Evolutionary conservation across 2,329 filamentous ascomycete genomes (phyloP).

Genomic region (Cladorrhinum sp.): DNA sequence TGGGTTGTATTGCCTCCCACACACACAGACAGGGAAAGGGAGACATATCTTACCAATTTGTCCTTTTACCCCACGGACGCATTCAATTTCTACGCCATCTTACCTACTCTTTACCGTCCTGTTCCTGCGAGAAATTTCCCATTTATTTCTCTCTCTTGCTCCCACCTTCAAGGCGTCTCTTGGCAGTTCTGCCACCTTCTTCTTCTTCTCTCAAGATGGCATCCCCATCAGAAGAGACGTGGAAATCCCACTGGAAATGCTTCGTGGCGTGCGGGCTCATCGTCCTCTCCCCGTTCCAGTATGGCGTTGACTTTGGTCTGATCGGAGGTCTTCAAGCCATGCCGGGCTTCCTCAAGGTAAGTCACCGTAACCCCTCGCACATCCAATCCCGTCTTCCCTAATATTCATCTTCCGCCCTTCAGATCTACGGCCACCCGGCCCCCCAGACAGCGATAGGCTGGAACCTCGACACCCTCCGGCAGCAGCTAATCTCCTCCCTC

Average conservation of each 20-base stretch:
- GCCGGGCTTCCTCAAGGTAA: conserved; percentile 43
- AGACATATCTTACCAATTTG: background rate
- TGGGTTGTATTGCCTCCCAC: background rate
- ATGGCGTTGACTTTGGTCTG: conserved; percentile 48
- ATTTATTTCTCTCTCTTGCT: background rate
- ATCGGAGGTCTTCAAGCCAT: conserved; percentile 49
- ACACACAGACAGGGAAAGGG: background rate
- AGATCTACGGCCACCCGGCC: conserved; percentile 39
- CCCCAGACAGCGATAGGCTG: conserved; percentile 39
- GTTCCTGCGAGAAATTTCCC: background rate
- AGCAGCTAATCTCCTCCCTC: conserved; percentile 48
- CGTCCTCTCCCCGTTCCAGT: conserved; percentile 46
- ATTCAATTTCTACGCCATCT: background rate
- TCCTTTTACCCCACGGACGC: background rate
- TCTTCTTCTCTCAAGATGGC: conserved; percentile 5
- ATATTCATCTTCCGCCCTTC: too few relatives aligned
- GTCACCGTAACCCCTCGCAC: too few relatives aligned
- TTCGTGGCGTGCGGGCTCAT: conserved; percentile 45
- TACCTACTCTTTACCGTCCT: background rate
- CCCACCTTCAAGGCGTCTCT: background rate
- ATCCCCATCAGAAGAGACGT: conserved; percentile 19
- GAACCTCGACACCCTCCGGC: conserved; percentile 43
- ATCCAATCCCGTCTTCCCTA: too few relatives aligned
- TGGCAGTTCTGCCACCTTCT: background rate
- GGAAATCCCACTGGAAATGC: conserved; percentile 44